These are phyloP conservation scores for Cryptomeria japonica DNA, from an alignment of 75 land plant species.

Conservation along the genomic window DNA sequence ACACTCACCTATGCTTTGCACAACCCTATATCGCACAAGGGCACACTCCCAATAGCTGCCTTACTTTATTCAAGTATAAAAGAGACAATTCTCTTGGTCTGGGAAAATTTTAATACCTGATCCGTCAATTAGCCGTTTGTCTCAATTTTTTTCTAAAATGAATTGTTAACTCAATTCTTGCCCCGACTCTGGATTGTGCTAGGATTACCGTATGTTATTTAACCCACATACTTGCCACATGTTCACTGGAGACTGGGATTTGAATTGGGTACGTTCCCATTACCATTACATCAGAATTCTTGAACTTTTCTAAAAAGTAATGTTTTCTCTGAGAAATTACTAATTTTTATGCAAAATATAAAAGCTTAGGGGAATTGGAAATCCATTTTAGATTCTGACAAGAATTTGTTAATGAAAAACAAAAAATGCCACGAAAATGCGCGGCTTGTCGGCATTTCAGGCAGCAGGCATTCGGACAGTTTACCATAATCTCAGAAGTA, in stretches of 20 bases:
- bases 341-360: not conserved
- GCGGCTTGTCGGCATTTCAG: not conserved
- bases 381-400: not conserved
- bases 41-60: not conserved
- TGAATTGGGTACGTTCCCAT: not conserved
- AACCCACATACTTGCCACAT: not conserved
- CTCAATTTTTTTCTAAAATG: not conserved
- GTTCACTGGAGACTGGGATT: not conserved
- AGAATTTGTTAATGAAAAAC: not conserved
- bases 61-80: not conserved
- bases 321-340: not conserved
- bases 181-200: not conserved
- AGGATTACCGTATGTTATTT: not conserved
- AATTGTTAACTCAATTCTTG: not conserved
- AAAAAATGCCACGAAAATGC: not conserved
- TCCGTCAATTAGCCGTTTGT: not conserved
- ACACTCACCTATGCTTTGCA: not conserved
- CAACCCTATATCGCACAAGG: not conserved
- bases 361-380: not conserved
- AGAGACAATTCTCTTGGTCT: not conserved
- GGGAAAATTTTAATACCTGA: no score
- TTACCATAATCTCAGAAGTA: not conserved
- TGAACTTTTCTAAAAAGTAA: not conserved
- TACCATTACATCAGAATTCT: not conserved
- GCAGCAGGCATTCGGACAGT: not conserved